Evolutionary conservation across 106 monocot species (phyloP).

Genomic region (Iris macrosiphon): DNA sequence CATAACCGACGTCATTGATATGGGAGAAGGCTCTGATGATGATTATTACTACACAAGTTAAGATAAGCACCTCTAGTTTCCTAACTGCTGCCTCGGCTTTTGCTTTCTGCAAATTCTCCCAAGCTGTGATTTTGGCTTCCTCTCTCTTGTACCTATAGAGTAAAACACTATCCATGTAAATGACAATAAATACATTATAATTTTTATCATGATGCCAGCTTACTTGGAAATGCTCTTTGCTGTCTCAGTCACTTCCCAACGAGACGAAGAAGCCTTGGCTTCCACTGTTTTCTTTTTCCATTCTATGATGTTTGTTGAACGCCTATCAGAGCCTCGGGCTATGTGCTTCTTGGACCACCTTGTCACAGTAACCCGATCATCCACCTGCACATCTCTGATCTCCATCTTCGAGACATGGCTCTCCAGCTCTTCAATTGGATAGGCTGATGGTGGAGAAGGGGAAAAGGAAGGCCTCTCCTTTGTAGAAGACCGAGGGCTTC

Average conservation of each 20-base stretch:
- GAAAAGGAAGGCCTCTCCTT: conserved; percentile 32
- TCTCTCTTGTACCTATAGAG: conserved; percentile 42
- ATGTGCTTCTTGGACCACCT: conserved; percentile 88
- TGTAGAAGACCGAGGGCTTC: conserved; percentile 57
- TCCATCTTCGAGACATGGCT: conserved; percentile 54
- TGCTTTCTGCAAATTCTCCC: conserved; percentile 75
- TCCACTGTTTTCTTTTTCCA: conserved; percentile 66
- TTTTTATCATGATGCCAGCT: conserved; percentile 9
- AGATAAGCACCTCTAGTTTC: conserved; percentile 69
- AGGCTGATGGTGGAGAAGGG: conserved; percentile 17
- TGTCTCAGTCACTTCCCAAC: conserved; percentile 43
- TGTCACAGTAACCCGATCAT: conserved; percentile 79
- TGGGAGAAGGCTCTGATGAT: too few relatives aligned
- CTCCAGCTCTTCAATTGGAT: conserved; percentile 38
- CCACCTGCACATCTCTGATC: conserved; percentile 86
- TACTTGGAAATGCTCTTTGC: conserved; percentile 62
- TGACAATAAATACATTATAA: background rate
- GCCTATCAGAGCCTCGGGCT: conserved; percentile 43
- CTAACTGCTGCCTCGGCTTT: conserved; percentile 32
- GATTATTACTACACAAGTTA: too few relatives aligned
- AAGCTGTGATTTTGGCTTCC: conserved; percentile 62
- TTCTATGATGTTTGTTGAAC: conserved; percentile 51
- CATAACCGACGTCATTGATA: too few relatives aligned
- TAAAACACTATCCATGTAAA: background rate
- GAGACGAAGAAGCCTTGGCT: conserved; percentile 12